Percentiles rank a stretch among this genome's conserved stretches.
Evolutionary conservation across 805 yeast genomes (phyloP).

Genomic region (Millerozyma acaciae): DNA sequence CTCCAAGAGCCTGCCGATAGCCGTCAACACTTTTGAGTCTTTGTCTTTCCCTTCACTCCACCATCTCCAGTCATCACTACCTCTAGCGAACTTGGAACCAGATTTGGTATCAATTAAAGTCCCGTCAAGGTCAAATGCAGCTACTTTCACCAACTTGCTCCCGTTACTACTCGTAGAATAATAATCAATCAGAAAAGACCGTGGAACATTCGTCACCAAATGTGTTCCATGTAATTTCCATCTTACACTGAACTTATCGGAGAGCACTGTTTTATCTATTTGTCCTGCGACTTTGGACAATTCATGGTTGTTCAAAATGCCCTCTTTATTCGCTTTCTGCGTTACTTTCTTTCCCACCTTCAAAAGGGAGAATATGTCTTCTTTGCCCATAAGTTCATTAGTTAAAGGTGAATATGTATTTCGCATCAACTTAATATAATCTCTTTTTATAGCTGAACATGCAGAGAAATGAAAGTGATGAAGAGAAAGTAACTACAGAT

Average conservation of each 20-base stretch:
- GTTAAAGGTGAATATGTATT: too few relatives aligned
- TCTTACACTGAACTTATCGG: conserved; percentile 3
- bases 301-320: conserved; percentile 1
- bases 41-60: conserved; percentile 12
- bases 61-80: conserved; percentile 72
- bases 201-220: conserved; percentile 41
- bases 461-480: conserved; percentile 1
- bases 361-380: conserved; percentile 12
- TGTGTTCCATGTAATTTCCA: conserved; percentile 38
- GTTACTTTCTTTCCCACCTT: conserved; percentile 6
- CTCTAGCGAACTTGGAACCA: conserved; percentile 53
- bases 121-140: conserved; percentile 83
- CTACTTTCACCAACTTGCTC: conserved; percentile 34
- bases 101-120: conserved; percentile 69
- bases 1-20: conserved; percentile 18
- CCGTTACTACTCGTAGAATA: conserved; percentile 1
- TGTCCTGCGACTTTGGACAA: background rate
- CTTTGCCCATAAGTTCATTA: conserved; percentile 6
- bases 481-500: conserved; percentile 27
- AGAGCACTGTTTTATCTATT: background rate
- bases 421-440: background rate
- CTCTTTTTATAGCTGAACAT: background rate
- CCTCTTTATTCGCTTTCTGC: conserved; percentile 3
- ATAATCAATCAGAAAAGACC: conserved; percentile 2
- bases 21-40: conserved; percentile 17